Conservation (phyloP, 2,329 filamentous ascomycete genomes). For the Pseudogymnoascus sp. region DNA sequence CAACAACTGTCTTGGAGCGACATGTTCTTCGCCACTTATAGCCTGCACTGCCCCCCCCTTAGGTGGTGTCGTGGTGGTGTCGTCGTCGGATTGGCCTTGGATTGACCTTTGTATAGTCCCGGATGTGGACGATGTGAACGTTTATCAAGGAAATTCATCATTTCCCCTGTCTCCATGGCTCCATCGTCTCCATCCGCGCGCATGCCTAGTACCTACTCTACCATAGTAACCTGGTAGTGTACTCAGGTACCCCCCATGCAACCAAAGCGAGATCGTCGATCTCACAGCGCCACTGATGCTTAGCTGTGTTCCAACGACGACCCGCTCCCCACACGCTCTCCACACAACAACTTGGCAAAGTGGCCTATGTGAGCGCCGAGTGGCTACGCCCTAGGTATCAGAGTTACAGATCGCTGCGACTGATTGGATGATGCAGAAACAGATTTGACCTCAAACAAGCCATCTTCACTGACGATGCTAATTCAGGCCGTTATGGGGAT, state of each 20-base stretch:
- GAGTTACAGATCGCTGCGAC: neutral
- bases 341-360: neutral
- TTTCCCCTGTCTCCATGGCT: constrained; percentile 4
- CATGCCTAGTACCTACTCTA: neutral
- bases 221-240: neutral
- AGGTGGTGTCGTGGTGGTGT: neutral
- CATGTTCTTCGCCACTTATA: neutral
- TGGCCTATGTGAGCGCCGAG: neutral
- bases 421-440: neutral
- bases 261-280: neutral
- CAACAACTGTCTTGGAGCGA: neutral
- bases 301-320: constrained; percentile 2
- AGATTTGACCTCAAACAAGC: constrained; percentile 6
- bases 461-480: constrained; percentile 1
- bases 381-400: constrained; percentile 2
- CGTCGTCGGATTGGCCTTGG: neutral
- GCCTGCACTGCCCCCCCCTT: neutral
- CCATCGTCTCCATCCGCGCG: constrained; percentile 4
- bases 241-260: neutral
- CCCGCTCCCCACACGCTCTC: neutral
- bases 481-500: constrained; percentile 5
- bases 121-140: neutral
- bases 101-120: neutral
- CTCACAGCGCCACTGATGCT: neutral
- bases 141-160: constrained; percentile 7